These are phyloP conservation scores for Psilocybe cyanescens DNA, from an alignment of 768 basidiomycete species.

Conservation along the genomic window DNA sequence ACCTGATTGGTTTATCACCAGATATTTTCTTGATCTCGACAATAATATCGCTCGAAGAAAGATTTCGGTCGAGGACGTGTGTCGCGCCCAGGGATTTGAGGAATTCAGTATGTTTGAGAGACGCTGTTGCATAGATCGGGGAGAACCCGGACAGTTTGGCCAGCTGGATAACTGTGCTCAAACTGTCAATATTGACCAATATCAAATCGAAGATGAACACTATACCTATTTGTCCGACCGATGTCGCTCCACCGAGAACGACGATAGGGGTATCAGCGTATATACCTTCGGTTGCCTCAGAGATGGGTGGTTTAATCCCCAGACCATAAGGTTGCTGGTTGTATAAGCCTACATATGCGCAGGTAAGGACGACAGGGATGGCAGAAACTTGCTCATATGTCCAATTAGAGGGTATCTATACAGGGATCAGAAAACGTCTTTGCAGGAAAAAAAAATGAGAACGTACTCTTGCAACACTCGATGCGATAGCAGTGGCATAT, in stretches of 20 bases:
- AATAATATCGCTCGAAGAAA: slow-evolving; percentile 21
- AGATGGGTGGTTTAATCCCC: slow-evolving; percentile 39
- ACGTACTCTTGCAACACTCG: slow-evolving; percentile 42
- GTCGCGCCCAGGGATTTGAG: slow-evolving; percentile 46
- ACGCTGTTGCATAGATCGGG: slow-evolving; percentile 45
- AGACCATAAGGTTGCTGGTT: slow-evolving; percentile 38
- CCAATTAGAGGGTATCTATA: slow-evolving; percentile 36
- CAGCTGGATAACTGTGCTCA: slow-evolving; percentile 23
- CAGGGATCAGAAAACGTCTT: background rate
- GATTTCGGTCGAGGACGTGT: slow-evolving; percentile 38
- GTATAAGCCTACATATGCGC: slow-evolving; percentile 55
- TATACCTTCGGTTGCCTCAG: slow-evolving; percentile 35
- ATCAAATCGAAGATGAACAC: slow-evolving; percentile 1
- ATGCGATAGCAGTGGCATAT: slow-evolving; percentile 42
- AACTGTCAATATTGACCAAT: background rate
- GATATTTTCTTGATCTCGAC: slow-evolving; percentile 26
- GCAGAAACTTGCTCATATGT: slow-evolving; percentile 48
- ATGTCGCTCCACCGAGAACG: slow-evolving; percentile 50
- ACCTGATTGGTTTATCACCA: slow-evolving; percentile 17
- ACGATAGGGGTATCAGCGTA: slow-evolving; percentile 49
- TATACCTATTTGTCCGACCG: slow-evolving; percentile 52
- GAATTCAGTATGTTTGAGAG: slow-evolving; percentile 29
- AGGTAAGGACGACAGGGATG: slow-evolving; percentile 48
- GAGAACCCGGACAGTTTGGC: slow-evolving; percentile 45
- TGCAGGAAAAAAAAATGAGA: background rate